phyloP scores from a whole-genome alignment of 805 yeast species.

The Cyberlindnera maritima region DNA sequence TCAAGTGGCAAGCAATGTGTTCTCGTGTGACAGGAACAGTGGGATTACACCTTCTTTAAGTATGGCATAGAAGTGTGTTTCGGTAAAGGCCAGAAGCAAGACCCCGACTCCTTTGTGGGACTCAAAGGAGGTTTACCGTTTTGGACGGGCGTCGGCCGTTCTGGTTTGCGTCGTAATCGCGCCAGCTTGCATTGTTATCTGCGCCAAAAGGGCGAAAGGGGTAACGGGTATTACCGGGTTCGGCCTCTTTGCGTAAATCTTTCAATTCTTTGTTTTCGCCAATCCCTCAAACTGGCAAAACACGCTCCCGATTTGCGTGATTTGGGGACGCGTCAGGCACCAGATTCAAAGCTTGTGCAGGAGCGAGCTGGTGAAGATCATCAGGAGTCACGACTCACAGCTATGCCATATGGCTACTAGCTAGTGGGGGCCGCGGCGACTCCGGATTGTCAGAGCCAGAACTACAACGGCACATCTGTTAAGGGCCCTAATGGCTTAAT shows the following conservation, averaged over 20 bases:
- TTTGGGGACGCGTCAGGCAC: conserved; percentile 2
- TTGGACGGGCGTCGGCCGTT: neutral
- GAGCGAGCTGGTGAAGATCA: neutral
- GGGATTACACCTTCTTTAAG: neutral
- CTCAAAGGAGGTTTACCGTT: neutral
- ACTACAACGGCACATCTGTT: no score
- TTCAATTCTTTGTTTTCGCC: neutral
- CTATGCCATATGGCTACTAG: no score
- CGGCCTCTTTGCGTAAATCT: neutral
- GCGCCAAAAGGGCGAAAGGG: neutral
- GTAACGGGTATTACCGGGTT: neutral
- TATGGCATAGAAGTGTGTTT: neutral
- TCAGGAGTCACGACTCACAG: no score
- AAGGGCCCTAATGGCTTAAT: no score
- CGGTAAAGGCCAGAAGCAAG: neutral
- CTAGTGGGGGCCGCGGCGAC: no score
- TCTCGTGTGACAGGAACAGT: neutral
- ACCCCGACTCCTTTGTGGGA: neutral
- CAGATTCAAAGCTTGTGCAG: no score
- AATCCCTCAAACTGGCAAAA: neutral
- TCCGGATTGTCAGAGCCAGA: no score
- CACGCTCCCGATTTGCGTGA: neutral
- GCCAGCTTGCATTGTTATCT: neutral
- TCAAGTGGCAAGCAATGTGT: no score
- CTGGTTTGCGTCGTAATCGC: conserved; percentile 1